Conservation (phyloP, 208 protist species). For the Trypanosoma cruzi region DNA sequence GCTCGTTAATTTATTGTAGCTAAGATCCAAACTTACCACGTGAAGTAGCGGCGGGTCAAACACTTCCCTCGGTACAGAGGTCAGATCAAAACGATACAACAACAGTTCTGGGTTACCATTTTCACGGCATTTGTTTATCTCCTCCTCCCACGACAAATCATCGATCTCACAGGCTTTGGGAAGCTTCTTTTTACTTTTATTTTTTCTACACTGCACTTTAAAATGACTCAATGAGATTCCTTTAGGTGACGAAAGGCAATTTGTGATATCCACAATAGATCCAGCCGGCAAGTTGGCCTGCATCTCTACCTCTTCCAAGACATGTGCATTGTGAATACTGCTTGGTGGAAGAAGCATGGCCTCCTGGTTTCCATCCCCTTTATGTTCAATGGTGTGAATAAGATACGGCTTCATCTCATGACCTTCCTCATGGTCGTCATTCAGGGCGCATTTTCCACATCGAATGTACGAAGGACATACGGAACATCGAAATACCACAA, state of each 20-base stretch:
- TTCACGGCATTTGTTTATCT: conserved; percentile 63
- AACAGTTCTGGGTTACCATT: conserved; percentile 53
- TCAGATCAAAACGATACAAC: conserved; percentile 72
- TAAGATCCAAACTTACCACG: conserved; percentile 67
- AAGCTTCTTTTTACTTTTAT: conserved; percentile 30
- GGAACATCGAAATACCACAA: conserved; percentile 64
- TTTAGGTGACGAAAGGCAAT: neutral
- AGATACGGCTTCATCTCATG: conserved; percentile 68
- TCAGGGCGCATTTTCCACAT: conserved; percentile 79
- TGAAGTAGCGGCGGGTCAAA: conserved; percentile 73
- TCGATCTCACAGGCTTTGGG: conserved; percentile 77
- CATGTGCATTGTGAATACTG: conserved; percentile 54
- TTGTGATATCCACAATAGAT: neutral
- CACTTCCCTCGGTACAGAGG: conserved; percentile 62
- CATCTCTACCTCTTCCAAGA: conserved; percentile 79
- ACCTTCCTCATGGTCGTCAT: conserved; percentile 51
- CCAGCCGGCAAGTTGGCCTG: conserved; percentile 65
- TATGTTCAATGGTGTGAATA: conserved; percentile 62
- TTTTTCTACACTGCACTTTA: neutral
- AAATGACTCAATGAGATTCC: neutral
- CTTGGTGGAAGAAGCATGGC: conserved; percentile 54
- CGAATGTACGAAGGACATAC: conserved; percentile 54
- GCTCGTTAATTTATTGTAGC: conserved; percentile 64
- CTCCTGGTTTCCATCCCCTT: conserved; percentile 29
- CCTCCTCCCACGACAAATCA: conserved; percentile 69